Conservation (phyloP, 192 early-diverging fungal species). For the Umbelopsis ramanniana region DNA sequence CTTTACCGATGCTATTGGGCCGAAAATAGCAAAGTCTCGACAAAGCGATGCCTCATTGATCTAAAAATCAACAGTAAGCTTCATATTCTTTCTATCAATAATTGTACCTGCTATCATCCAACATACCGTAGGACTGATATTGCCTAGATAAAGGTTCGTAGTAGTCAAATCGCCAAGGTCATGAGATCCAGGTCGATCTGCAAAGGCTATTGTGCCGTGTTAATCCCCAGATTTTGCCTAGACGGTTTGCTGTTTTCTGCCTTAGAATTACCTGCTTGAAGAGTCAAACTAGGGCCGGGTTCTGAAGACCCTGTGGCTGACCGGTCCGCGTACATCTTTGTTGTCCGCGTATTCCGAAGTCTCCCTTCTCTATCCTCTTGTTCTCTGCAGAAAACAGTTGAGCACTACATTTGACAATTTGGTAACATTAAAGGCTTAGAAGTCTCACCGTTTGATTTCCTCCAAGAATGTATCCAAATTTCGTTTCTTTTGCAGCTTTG, state of each 20-base stretch:
- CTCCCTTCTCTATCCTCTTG: conserved; percentile 62
- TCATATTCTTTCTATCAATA: not conserved
- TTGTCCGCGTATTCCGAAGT: not conserved
- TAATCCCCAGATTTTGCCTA: not conserved
- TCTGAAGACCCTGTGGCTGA: not conserved
- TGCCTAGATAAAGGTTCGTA: conserved; percentile 87
- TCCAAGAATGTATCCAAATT: conserved; percentile 85
- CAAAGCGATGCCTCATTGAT: conserved; percentile 76
- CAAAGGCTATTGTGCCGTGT: not conserved
- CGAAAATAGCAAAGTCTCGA: conserved; percentile 76
- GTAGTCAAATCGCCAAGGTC: conserved; percentile 75
- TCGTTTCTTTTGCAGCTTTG: conserved; percentile 68
- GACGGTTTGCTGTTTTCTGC: not conserved
- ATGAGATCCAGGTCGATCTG: conserved; percentile 55
- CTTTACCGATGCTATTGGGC: conserved; percentile 90
- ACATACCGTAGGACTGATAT: conserved; percentile 67
- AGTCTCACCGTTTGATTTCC: conserved; percentile 71
- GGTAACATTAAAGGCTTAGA: no score
- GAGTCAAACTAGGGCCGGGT: not conserved
- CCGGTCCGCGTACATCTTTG: not conserved
- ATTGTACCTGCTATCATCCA: not conserved
- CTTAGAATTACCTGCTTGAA: not conserved
- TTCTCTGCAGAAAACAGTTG: conserved; percentile 37
- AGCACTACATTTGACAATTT: not conserved
- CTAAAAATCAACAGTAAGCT: not conserved